Conservation (phyloP, 345 rosid genomes). For the Draba incana region DNA sequence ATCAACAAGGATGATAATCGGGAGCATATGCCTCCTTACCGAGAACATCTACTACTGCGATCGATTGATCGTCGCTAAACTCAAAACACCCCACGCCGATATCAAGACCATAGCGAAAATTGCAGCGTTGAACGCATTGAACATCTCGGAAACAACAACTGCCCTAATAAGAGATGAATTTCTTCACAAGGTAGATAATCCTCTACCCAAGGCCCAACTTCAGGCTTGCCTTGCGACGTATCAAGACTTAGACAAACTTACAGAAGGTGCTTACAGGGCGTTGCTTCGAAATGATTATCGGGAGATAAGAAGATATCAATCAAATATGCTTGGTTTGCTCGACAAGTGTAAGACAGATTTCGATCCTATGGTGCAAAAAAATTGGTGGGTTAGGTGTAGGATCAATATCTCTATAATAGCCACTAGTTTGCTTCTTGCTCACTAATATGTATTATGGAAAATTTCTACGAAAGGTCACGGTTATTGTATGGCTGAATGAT, state of each 20-base stretch:
- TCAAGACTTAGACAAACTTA: background rate
- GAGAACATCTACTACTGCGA: background rate
- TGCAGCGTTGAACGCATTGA: constrained; percentile 6
- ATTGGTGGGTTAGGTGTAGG: background rate
- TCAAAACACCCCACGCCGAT: background rate
- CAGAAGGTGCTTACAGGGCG: background rate
- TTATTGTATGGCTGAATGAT: too few relatives aligned
- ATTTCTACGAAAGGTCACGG: too few relatives aligned
- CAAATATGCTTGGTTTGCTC: constrained; percentile 14
- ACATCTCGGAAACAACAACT: background rate
- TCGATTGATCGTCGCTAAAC: background rate
- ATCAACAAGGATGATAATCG: constrained; percentile 22
- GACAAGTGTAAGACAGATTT: constrained; percentile 3
- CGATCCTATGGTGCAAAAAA: background rate
- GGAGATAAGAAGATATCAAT: constrained; percentile 23
- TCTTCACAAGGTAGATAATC: constrained; percentile 9
- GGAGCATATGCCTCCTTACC: constrained; percentile 5
- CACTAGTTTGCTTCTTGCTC: background rate
- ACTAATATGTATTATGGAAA: too few relatives aligned
- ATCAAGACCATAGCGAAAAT: background rate
- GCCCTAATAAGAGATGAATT: background rate
- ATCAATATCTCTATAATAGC: constrained; percentile 6
- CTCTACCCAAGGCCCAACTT: background rate
- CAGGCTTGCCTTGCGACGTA: constrained; percentile 1
- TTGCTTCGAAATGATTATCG: background rate